Evolutionary conservation across 306 rosid genomes (phyloP).

Genomic region (Aeschynomene evenia): DNA sequence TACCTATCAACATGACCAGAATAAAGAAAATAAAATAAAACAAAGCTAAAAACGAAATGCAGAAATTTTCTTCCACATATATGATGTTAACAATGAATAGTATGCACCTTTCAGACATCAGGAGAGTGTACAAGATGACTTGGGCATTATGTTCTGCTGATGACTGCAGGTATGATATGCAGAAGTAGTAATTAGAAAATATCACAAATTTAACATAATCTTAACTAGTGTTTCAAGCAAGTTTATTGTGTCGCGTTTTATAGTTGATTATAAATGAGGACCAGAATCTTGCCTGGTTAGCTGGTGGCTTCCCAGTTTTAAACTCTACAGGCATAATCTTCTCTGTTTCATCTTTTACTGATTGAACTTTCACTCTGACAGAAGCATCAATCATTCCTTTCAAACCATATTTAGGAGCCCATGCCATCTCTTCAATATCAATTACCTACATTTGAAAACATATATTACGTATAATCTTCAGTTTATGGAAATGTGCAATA

Average conservation of each 20-base stretch:
- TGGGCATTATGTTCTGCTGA: constrained; percentile 85
- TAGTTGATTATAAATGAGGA: constrained; percentile 15
- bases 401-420: constrained; percentile 95
- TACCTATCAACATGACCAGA: constrained; percentile 53
- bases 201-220: constrained; percentile 2
- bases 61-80: not conserved
- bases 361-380: constrained; percentile 57
- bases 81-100: constrained; percentile 1
- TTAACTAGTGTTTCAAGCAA: not conserved
- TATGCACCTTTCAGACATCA: constrained; percentile 89
- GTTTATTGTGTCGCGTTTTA: constrained; percentile 3
- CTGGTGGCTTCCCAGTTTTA: constrained; percentile 76
- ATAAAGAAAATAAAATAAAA: not conserved
- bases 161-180: constrained; percentile 56
- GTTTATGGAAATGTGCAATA: not conserved
- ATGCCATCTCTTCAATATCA: constrained; percentile 98
- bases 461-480: constrained; percentile 15
- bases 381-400: constrained; percentile 99
- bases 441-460: constrained; percentile 61
- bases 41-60: not conserved
- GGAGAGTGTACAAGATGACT: constrained; percentile 81
- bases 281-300: constrained; percentile 68
- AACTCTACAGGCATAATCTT: constrained; percentile 86
- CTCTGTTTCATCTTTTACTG: constrained; percentile 41
- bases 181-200: constrained; percentile 29